Evolutionary conservation across 805 yeast species (phyloP).

Genomic region (Pachysolen tannophilus): DNA sequence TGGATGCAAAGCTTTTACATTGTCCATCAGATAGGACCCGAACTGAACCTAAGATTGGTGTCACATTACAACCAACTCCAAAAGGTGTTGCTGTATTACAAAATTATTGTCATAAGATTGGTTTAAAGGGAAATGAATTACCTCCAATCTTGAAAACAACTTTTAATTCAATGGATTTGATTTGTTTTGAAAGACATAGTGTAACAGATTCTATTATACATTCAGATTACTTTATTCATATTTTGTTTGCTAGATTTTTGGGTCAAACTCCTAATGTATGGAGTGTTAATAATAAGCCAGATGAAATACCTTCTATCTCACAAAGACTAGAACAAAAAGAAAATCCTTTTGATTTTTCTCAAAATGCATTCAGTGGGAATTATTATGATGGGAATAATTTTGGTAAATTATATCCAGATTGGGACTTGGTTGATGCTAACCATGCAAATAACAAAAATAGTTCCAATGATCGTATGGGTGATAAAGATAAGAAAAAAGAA

Average conservation of each 20-base stretch:
- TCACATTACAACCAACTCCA: slow-evolving; percentile 75
- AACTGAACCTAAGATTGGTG: slow-evolving; percentile 30
- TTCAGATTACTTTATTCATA: slow-evolving; percentile 55
- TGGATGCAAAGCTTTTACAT: slow-evolving; percentile 59
- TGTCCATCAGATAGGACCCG: slow-evolving; percentile 71
- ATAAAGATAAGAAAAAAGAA: neutral
- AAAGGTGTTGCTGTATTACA: slow-evolving; percentile 75
- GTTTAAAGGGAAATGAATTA: slow-evolving; percentile 29
- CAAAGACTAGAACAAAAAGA: slow-evolving; percentile 19
- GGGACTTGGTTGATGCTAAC: neutral
- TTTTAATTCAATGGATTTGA: slow-evolving; percentile 66
- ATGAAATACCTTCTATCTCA: slow-evolving; percentile 31
- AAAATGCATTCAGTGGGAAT: slow-evolving; percentile 3
- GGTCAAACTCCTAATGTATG: slow-evolving; percentile 68
- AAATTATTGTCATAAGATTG: slow-evolving; percentile 49
- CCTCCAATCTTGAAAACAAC: slow-evolving; percentile 45
- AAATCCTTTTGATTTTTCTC: slow-evolving; percentile 7
- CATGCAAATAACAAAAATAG: neutral
- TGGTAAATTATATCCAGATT: neutral
- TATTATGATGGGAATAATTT: neutral
- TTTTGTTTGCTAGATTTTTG: slow-evolving; percentile 54
- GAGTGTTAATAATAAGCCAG: slow-evolving; percentile 49
- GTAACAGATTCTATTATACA: slow-evolving; percentile 49
- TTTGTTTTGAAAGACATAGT: slow-evolving; percentile 58
- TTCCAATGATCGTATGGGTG: neutral